phyloP scores from a whole-genome alignment of 345 rosid genomes.

The Citrus medica region DNA sequence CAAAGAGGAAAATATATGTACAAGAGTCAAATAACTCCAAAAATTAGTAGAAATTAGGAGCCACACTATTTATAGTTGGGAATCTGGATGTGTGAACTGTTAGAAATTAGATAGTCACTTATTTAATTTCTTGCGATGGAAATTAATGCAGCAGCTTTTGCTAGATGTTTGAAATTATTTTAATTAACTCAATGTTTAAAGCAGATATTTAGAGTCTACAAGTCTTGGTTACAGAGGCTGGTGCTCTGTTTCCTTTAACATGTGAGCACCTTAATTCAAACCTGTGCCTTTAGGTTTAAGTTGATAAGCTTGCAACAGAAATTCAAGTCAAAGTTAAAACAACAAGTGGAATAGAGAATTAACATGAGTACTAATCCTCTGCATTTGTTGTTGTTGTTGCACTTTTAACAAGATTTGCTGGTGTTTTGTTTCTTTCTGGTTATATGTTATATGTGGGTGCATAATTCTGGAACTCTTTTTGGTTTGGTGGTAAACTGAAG shows the following conservation, averaged over 20 bases:
- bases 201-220: background rate
- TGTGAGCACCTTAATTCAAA: background rate
- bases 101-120: background rate
- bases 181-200: background rate
- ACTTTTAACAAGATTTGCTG: background rate
- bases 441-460: background rate
- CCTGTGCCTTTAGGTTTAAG: background rate
- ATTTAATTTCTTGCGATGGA: background rate
- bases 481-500: slow-evolving; percentile 2
- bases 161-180: background rate
- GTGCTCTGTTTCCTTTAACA: background rate
- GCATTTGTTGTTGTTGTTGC: background rate
- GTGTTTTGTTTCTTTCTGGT: background rate
- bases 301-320: background rate
- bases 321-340: background rate
- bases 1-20: background rate
- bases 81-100: background rate
- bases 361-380: background rate
- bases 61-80: background rate
- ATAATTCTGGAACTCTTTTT: background rate
- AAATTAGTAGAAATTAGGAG: slow-evolving; percentile 1
- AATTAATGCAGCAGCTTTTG: background rate
- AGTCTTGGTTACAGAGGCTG: background rate
- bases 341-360: background rate
- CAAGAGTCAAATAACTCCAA: background rate